Conservation (phyloP, 257 asterid genomes). For the Rubia yunnanensis region DNA sequence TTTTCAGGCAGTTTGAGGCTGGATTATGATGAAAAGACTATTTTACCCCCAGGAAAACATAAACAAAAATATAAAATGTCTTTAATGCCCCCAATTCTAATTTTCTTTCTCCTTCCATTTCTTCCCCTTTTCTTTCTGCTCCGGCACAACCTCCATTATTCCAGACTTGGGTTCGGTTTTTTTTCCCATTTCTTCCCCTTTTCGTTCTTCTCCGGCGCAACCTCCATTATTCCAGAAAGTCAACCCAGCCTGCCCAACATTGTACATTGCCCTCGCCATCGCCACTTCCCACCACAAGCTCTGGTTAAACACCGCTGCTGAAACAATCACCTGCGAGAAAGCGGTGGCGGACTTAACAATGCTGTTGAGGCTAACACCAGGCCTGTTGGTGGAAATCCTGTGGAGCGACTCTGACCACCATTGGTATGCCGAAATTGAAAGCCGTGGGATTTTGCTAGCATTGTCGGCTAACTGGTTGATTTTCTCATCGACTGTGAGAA, state of each 20-base stretch:
- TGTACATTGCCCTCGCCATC: slow-evolving; percentile 60
- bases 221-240: too few relatives aligned
- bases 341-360: slow-evolving; percentile 46
- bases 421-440: slow-evolving; percentile 65
- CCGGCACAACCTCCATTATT: too few relatives aligned
- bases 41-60: too few relatives aligned
- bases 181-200: too few relatives aligned
- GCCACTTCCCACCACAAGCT: slow-evolving; percentile 59
- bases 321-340: slow-evolving; percentile 78
- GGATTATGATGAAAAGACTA: too few relatives aligned
- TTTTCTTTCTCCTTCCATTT: too few relatives aligned
- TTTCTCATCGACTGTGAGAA: slow-evolving; percentile 63
- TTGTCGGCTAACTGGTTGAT: slow-evolving; percentile 60
- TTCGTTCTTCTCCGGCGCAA: too few relatives aligned
- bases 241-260: slow-evolving; percentile 71
- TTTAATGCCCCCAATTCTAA: too few relatives aligned
- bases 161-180: too few relatives aligned
- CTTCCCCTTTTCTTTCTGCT: too few relatives aligned
- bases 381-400: slow-evolving; percentile 72
- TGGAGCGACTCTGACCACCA: slow-evolving; percentile 99
- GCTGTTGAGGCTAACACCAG: slow-evolving; percentile 70
- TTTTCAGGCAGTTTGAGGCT: too few relatives aligned
- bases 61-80: too few relatives aligned
- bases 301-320: slow-evolving; percentile 73
- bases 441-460: slow-evolving; percentile 51